Conservation (phyloP, 768 basidiomycete genomes). For the Hemileccinum rubropunctum region DNA sequence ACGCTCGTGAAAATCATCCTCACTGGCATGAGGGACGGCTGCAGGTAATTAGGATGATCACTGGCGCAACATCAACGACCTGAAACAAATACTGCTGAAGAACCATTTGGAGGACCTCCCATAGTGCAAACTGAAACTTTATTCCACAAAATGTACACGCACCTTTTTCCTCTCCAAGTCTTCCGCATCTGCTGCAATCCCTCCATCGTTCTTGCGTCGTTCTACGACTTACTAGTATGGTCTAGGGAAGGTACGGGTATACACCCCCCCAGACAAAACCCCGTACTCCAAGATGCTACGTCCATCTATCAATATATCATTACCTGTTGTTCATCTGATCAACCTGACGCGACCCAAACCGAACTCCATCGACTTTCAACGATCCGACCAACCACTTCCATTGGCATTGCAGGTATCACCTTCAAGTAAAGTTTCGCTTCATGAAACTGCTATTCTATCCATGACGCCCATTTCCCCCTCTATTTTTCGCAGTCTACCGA, state of each 20-base stretch:
- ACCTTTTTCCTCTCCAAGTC: not conserved
- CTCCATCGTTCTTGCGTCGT: not conserved
- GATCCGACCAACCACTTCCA: no score
- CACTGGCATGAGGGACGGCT: no score
- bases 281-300: not conserved
- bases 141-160: not conserved
- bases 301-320: not conserved
- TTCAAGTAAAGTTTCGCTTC: no score
- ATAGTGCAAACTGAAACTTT: not conserved
- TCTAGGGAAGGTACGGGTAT: not conserved
- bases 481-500: not conserved
- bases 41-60: no score
- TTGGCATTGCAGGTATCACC: no score
- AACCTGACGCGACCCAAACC: not conserved
- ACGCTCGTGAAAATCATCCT: no score
- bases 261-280: no score
- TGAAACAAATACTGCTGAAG: not conserved
- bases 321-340: not conserved
- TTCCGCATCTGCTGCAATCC: not conserved
- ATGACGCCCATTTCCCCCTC: not conserved
- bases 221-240: not conserved
- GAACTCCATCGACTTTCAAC: no score
- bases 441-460: no score
- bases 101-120: not conserved
- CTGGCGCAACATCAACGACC: conserved; percentile 1